These are phyloP conservation scores for Calonectria crousiana DNA, from an alignment of 2,329 filamentous ascomycete genomes.

Conservation along the genomic window DNA sequence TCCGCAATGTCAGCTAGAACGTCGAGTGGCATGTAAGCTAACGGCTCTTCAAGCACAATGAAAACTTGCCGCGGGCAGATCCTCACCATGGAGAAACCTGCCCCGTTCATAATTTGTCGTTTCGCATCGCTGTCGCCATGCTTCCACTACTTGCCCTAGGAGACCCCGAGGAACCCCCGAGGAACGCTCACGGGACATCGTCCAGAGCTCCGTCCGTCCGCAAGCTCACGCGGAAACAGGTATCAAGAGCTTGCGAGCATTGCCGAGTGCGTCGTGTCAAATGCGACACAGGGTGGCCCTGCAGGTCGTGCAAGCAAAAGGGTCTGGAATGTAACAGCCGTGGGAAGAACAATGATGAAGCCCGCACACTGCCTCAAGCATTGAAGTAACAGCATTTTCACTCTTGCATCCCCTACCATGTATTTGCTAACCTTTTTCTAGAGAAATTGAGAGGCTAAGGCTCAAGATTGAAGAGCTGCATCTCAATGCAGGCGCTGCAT, in stretches of 20 bases:
- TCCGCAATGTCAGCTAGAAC: constrained; percentile 27
- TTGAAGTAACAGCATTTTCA: constrained; percentile 16
- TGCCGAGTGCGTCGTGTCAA: constrained; percentile 38
- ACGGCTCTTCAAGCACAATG: background rate
- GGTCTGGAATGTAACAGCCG: constrained; percentile 27
- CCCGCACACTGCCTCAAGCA: constrained; percentile 30
- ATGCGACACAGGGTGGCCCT: constrained; percentile 37
- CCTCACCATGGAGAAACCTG: background rate
- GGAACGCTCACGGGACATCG: background rate
- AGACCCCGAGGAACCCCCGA: constrained; percentile 23
- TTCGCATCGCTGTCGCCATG: background rate
- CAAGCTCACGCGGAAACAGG: constrained; percentile 35
- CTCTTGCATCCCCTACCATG: too few species aligned
- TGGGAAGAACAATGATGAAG: constrained; percentile 27
- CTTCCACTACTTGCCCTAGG: constrained; percentile 24
- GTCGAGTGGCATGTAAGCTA: constrained; percentile 12
- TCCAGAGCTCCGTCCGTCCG: background rate
- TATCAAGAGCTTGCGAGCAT: constrained; percentile 39
- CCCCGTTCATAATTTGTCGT: constrained; percentile 5
- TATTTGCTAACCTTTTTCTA: background rate
- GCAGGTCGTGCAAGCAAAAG: constrained; percentile 29
- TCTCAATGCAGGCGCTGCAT: background rate
- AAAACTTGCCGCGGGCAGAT: background rate
- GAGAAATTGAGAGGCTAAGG: constrained; percentile 52
- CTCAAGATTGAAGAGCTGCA: constrained; percentile 41